Conservation (phyloP, 352 stramenopile genomes). For the Phytophthora quininea region DNA sequence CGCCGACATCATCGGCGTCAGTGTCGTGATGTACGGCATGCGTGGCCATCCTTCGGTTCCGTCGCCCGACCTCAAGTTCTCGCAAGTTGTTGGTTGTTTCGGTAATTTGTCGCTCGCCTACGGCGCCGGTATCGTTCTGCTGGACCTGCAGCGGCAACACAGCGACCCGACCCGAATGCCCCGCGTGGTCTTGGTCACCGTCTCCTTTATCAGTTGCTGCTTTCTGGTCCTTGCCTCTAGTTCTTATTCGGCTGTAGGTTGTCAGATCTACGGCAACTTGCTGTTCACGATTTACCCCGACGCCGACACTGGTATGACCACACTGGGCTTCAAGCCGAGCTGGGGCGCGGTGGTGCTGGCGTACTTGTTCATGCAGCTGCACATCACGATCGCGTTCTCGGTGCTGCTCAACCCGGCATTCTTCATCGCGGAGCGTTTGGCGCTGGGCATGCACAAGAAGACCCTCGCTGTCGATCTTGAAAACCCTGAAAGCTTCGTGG, state of each 20-base stretch:
- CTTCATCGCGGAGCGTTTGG: conserved; percentile 42
- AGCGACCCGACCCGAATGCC: conserved; percentile 54
- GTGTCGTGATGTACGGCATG: conserved; percentile 27
- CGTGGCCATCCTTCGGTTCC: conserved; percentile 20
- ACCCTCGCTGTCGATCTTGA: neutral
- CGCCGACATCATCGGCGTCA: conserved; percentile 15
- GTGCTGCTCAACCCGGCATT: conserved; percentile 42
- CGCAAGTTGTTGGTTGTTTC: conserved; percentile 27
- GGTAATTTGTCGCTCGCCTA: conserved; percentile 38
- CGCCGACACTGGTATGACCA: conserved; percentile 19
- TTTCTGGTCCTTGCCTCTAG: conserved; percentile 43
- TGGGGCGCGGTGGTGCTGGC: conserved; percentile 30
- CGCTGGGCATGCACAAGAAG: conserved; percentile 44
- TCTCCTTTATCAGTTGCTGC: conserved; percentile 43
- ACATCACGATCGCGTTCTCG: conserved; percentile 30
- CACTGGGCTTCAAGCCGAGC: conserved; percentile 34
- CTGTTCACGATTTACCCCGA: conserved; percentile 52
- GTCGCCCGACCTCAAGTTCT: conserved; percentile 21
- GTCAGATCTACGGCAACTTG: conserved; percentile 59
- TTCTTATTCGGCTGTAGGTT: conserved; percentile 51
- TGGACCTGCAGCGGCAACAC: conserved; percentile 45
- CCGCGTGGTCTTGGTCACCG: conserved; percentile 42
- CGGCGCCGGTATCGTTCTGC: conserved; percentile 39
- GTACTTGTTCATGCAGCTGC: conserved; percentile 32
- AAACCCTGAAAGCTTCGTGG: neutral